Percentiles rank a stretch among this genome's conserved stretches.
These are phyloP conservation scores for Escovopsis sp. DNA, from an alignment of 2,329 filamentous ascomycete genomes.

Conservation along the genomic window DNA sequence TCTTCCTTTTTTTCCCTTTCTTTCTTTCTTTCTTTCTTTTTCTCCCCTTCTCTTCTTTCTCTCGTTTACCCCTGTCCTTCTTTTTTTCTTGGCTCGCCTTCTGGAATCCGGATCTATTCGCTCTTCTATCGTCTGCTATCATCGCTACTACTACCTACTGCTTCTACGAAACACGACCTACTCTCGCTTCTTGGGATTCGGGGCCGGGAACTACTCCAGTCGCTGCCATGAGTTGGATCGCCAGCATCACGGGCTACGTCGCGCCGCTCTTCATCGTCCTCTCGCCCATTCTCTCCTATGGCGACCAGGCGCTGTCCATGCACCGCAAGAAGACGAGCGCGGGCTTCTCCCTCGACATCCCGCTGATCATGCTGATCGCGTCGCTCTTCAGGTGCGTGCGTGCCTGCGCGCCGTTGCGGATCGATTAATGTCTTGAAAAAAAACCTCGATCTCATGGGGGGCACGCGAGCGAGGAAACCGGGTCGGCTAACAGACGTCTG, in stretches of 20 bases:
- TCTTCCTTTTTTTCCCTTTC: neutral
- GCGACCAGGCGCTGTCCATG: constrained; percentile 52
- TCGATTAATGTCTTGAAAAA: neutral
- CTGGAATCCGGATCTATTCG: no score
- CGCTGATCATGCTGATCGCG: constrained; percentile 57
- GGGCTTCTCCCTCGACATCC: constrained; percentile 57
- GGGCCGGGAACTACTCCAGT: no score
- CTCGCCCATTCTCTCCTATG: constrained; percentile 50
- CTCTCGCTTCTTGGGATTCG: no score
- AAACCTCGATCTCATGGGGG: no score
- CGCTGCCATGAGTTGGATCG: constrained; percentile 26
- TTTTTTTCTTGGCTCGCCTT: neutral
- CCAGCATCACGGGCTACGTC: constrained; percentile 36
- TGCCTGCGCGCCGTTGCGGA: neutral
- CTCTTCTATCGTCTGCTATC: neutral
- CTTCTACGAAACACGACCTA: no score
- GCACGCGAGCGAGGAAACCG: neutral
- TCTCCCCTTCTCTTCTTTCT: neutral
- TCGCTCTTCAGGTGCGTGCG: constrained; percentile 44
- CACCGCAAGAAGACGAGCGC: constrained; percentile 47
- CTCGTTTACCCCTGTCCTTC: neutral
- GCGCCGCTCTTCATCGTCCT: constrained; percentile 49
- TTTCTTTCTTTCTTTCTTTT: neutral
- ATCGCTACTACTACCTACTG: neutral
- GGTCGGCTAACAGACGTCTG: neutral